Conservation (phyloP, 139 green algal genomes). For the Diplosphaera chodatii region DNA sequence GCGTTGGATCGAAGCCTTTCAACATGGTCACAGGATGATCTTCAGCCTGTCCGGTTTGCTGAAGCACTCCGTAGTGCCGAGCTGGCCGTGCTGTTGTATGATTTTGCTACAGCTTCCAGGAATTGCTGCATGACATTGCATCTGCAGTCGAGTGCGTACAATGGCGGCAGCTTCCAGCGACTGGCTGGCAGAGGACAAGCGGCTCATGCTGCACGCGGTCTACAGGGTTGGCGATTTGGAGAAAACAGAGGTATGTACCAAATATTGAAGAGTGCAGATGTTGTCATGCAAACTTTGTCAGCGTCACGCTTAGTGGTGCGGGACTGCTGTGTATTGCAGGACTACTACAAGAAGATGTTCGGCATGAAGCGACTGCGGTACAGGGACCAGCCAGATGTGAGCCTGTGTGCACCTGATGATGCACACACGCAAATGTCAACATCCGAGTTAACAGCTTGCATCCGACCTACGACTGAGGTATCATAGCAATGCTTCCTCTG, state of each 20-base stretch:
- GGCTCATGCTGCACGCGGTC: constrained; percentile 79
- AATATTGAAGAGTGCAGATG: too few species aligned
- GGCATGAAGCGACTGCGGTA: constrained; percentile 73
- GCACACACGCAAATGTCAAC: background rate
- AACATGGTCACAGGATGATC: too few species aligned
- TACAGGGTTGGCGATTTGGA: constrained; percentile 64
- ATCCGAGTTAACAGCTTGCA: background rate
- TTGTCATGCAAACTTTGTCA: too few species aligned
- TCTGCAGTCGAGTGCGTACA: background rate
- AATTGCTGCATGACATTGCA: too few species aligned
- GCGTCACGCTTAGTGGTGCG: too few species aligned
- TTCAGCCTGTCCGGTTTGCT: too few species aligned
- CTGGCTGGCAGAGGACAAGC: constrained; percentile 45
- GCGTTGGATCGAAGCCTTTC: too few species aligned
- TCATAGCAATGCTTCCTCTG: too few species aligned
- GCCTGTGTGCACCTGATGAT: background rate
- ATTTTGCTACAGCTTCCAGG: too few species aligned
- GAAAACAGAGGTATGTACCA: constrained; percentile 56
- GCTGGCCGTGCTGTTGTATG: too few species aligned
- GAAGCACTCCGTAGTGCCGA: too few species aligned
- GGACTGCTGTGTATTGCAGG: too few species aligned
- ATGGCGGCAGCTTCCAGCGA: background rate
- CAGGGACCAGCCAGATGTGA: constrained; percentile 69
- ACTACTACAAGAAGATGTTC: constrained; percentile 60
- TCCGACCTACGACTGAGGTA: background rate